Conservation (phyloP, 768 basidiomycete species). For the Pleurotus eryngii region DNA sequence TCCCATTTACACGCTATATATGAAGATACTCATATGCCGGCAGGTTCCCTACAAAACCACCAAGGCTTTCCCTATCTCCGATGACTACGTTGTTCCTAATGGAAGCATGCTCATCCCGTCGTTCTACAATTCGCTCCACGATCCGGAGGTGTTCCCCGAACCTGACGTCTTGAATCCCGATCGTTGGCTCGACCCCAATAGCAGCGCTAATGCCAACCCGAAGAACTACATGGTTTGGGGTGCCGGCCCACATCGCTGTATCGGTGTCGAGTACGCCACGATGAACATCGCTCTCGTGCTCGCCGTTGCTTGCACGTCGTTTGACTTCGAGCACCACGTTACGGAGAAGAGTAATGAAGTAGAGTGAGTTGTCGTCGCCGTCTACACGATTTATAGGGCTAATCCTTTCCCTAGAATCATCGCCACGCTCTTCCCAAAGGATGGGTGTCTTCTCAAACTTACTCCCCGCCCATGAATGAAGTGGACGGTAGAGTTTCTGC, state of each 20-base stretch:
- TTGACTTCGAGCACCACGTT: conserved; percentile 85
- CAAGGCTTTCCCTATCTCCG: conserved; percentile 87
- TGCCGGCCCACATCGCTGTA: conserved; percentile 88
- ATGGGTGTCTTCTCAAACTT: conserved; percentile 81
- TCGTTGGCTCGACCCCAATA: conserved; percentile 86
- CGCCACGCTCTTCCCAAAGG: conserved; percentile 95
- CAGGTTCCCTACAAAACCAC: conserved; percentile 92
- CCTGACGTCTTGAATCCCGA: conserved; percentile 84
- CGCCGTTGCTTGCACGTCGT: conserved; percentile 73
- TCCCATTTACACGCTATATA: background rate
- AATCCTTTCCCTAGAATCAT: conserved; percentile 59
- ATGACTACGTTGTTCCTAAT: conserved; percentile 89
- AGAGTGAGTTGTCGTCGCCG: conserved; percentile 50
- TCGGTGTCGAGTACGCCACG: conserved; percentile 88
- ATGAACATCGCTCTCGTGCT: conserved; percentile 88
- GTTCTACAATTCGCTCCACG: conserved; percentile 91
- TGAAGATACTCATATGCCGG: conserved; percentile 1
- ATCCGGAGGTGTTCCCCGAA: conserved; percentile 81
- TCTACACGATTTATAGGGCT: background rate
- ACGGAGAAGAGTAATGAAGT: conserved; percentile 79
- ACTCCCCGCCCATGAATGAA: conserved; percentile 45
- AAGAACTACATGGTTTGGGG: conserved; percentile 97
- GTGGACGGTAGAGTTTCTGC: too few species aligned
- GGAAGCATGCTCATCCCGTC: conserved; percentile 94
- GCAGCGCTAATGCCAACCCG: conserved; percentile 77